A percentile compares a stretch with the other conserved stretches of the same genome.
Evolutionary conservation across 139 green algal species (phyloP).

Genomic region (Closterium sp.): DNA sequence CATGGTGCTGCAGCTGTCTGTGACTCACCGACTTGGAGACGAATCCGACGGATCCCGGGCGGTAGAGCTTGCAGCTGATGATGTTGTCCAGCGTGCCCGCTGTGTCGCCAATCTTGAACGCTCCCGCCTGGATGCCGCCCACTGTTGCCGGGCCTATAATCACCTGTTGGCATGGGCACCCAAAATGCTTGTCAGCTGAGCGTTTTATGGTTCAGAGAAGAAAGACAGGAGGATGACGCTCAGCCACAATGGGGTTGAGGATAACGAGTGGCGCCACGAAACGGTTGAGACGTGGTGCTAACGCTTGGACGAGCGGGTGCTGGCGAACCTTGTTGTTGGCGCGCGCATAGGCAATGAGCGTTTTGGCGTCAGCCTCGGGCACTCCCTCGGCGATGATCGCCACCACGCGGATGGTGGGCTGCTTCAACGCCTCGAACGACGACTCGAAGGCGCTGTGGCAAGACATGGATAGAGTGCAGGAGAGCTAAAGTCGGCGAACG

Average conservation of each 20-base stretch:
- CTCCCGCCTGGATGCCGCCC: conserved; percentile 84
- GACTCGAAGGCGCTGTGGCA: conserved; percentile 73
- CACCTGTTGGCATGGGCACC: conserved; percentile 36
- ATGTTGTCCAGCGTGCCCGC: conserved; percentile 95
- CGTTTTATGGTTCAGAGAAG: too few relatives aligned
- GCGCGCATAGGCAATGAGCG: conserved; percentile 74
- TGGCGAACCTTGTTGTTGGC: conserved; percentile 75
- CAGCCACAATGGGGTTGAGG: neutral
- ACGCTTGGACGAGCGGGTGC: neutral
- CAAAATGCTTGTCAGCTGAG: neutral
- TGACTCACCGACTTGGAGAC: conserved; percentile 74
- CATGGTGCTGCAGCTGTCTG: neutral
- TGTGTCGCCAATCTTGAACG: conserved; percentile 94
- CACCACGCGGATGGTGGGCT: conserved; percentile 78
- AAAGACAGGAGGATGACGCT: too few relatives aligned
- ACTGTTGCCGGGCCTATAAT: conserved; percentile 91
- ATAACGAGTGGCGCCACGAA: neutral
- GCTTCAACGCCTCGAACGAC: conserved; percentile 80
- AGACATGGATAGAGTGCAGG: neutral
- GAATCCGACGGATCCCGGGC: conserved; percentile 87
- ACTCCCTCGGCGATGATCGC: conserved; percentile 94
- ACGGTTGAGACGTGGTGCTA: neutral
- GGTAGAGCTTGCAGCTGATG: conserved; percentile 87
- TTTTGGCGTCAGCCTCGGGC: conserved; percentile 87
- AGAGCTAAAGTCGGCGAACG: neutral